Evolutionary conservation across 495 filamentous ascomycete genomes (phyloP).

Genomic region (Penicillium ucsense): DNA sequence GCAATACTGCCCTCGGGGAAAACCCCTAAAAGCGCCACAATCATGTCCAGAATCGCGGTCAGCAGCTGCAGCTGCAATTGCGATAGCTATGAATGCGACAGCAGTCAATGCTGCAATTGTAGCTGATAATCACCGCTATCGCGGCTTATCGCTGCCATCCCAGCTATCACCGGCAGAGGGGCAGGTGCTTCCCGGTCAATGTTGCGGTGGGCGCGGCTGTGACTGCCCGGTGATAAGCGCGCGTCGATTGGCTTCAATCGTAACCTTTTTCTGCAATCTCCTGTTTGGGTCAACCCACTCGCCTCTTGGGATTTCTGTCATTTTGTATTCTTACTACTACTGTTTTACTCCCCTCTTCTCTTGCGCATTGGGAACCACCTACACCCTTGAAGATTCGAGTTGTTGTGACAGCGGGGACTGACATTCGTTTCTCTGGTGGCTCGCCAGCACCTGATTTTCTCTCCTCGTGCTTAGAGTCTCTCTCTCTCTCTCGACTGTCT

Average conservation of each 20-base stretch:
- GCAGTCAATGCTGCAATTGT: too few species aligned
- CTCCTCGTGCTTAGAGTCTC: slow-evolving; percentile 4
- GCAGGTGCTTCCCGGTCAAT: too few species aligned
- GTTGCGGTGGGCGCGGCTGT: background rate
- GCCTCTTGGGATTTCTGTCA: too few species aligned
- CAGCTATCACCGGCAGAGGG: too few species aligned
- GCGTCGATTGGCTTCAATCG: background rate
- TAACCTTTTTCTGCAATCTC: background rate
- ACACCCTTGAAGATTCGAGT: too few species aligned
- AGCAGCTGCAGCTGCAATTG: background rate
- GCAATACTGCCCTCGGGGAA: background rate
- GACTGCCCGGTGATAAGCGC: slow-evolving; percentile 9
- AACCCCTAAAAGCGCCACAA: background rate
- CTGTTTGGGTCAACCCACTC: too few species aligned
- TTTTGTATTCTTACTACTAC: too few species aligned
- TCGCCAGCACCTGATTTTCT: slow-evolving; percentile 10
- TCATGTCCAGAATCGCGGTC: background rate
- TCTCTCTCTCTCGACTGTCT: background rate
- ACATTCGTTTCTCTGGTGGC: background rate
- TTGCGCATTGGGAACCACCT: too few species aligned
- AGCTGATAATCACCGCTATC: too few species aligned
- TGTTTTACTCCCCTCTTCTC: too few species aligned
- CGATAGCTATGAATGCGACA: too few species aligned
- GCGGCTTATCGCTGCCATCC: too few species aligned
- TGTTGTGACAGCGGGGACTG: slow-evolving; percentile 1